A percentile compares a stretch with the other conserved stretches of the same genome.
These are phyloP conservation scores for Bruguiera hainesii DNA, from an alignment of 441 rosid genomes.

Conservation along the genomic window DNA sequence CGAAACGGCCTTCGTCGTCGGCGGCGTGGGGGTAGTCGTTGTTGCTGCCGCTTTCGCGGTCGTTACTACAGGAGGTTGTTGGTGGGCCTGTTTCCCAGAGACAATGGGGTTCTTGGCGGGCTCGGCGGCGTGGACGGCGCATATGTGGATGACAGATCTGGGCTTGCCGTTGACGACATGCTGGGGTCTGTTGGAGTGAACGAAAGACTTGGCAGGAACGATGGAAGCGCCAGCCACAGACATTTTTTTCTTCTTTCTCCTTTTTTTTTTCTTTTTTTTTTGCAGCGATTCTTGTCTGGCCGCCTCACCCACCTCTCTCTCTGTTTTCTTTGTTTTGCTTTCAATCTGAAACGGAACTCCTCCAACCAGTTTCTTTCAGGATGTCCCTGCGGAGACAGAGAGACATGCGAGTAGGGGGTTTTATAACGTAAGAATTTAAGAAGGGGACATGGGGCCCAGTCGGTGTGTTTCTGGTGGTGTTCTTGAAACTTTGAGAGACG, in stretches of 20 bases:
- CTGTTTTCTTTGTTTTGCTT: too few relatives aligned
- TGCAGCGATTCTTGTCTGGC: neutral
- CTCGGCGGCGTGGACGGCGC: slow-evolving; percentile 63
- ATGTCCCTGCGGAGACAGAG: slow-evolving; percentile 1
- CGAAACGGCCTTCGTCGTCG: neutral
- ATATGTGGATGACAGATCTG: slow-evolving; percentile 37
- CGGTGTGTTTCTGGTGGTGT: neutral
- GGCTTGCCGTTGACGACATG: slow-evolving; percentile 20
- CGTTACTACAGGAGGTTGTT: neutral
- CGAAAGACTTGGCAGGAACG: slow-evolving; percentile 28
- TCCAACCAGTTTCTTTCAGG: neutral
- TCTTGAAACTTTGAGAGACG: too few relatives aligned
- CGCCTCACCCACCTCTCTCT: too few relatives aligned
- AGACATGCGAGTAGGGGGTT: neutral
- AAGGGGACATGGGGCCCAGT: neutral
- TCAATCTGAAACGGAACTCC: too few relatives aligned
- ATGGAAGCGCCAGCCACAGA: slow-evolving; percentile 41
- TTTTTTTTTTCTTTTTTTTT: neutral
- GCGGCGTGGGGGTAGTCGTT: slow-evolving; percentile 15
- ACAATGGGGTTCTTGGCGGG: slow-evolving; percentile 34
- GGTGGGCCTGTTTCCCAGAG: slow-evolving; percentile 30
- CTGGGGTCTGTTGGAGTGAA: slow-evolving; percentile 18
- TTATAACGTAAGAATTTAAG: neutral
- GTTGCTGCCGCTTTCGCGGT: slow-evolving; percentile 2
- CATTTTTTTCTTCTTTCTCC: slow-evolving; percentile 2